Percentiles rank a stretch among this genome's conserved stretches.
These are phyloP conservation scores for Setaria italica DNA, from an alignment of 202 grass and related monocot genomes.

Conservation along the genomic window DNA sequence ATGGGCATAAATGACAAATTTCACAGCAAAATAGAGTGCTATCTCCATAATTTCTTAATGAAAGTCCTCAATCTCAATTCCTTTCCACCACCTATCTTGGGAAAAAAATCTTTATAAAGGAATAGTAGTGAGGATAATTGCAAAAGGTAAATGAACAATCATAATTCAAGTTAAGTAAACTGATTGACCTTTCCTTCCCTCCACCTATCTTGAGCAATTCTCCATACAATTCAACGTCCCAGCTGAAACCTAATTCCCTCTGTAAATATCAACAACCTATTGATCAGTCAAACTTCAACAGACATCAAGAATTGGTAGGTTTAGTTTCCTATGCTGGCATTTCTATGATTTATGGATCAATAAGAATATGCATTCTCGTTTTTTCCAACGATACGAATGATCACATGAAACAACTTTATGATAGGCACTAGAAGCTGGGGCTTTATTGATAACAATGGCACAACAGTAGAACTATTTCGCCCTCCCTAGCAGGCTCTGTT, in stretches of 20 bases:
- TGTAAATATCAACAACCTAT: constrained; percentile 44
- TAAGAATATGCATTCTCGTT: background rate
- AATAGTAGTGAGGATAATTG: background rate
- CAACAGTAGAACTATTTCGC: too few species aligned
- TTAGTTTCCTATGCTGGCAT: background rate
- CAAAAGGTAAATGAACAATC: constrained; percentile 9
- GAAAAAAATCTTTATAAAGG: background rate
- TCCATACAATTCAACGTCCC: constrained; percentile 87
- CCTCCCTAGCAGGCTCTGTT: too few species aligned
- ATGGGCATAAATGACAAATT: background rate
- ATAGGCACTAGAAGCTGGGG: too few species aligned
- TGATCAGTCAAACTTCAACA: constrained; percentile 10
- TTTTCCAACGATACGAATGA: background rate
- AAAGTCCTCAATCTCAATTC: background rate
- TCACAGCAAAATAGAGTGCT: background rate
- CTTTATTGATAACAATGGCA: too few species aligned
- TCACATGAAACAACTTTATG: background rate
- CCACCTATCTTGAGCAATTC: constrained; percentile 96
- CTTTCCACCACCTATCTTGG: background rate
- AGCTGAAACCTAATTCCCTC: constrained; percentile 87
- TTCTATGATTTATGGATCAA: background rate
- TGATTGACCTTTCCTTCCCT: constrained; percentile 91
- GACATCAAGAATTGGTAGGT: background rate
- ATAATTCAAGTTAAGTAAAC: constrained; percentile 5
- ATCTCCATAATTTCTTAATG: background rate